A percentile compares a stretch with the other conserved stretches of the same genome.
Evolutionary conservation across 2,329 filamentous ascomycete species (phyloP).

Genomic region (Orbilia oligospora): DNA sequence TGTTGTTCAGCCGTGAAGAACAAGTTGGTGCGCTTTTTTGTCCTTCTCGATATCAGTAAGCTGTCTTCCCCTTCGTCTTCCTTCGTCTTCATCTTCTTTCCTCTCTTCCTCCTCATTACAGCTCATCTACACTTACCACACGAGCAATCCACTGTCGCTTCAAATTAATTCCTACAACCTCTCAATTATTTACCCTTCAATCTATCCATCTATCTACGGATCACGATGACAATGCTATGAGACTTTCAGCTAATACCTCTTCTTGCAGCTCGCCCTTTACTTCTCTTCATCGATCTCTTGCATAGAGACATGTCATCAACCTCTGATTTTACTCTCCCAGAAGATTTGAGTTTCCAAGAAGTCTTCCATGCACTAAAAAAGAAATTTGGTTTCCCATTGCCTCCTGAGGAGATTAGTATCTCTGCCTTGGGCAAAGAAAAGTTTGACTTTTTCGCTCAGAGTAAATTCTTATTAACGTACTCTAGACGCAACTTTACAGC

Average conservation of each 20-base stretch:
- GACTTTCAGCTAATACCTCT: neutral
- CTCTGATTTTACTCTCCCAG: slow-evolving; percentile 16
- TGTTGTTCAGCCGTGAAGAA: slow-evolving; percentile 3
- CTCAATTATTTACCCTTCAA: neutral
- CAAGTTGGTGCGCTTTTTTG: slow-evolving; percentile 15
- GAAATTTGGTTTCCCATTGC: slow-evolving; percentile 46
- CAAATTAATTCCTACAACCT: neutral
- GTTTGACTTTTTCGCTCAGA: slow-evolving; percentile 17
- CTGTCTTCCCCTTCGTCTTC: neutral
- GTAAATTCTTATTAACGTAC: slow-evolving; percentile 45
- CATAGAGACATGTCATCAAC: slow-evolving; percentile 29
- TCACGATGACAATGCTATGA: neutral
- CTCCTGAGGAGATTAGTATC: slow-evolving; percentile 33
- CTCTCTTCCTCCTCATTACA: neutral
- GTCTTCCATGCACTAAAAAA: slow-evolving; percentile 38
- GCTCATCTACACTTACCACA: neutral
- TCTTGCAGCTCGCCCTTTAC: neutral
- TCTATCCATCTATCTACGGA: neutral
- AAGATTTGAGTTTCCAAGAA: slow-evolving; percentile 31
- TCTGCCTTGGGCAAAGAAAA: slow-evolving; percentile 6
- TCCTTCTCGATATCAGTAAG: neutral
- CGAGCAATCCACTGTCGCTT: neutral
- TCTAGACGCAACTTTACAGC: slow-evolving; percentile 25
- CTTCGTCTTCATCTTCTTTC: neutral
- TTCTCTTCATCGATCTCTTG: neutral